Percentiles rank a stretch among this genome's conserved stretches.
These are phyloP conservation scores for Roridomyces roridus DNA, from an alignment of 768 basidiomycete genomes.

Conservation along the genomic window DNA sequence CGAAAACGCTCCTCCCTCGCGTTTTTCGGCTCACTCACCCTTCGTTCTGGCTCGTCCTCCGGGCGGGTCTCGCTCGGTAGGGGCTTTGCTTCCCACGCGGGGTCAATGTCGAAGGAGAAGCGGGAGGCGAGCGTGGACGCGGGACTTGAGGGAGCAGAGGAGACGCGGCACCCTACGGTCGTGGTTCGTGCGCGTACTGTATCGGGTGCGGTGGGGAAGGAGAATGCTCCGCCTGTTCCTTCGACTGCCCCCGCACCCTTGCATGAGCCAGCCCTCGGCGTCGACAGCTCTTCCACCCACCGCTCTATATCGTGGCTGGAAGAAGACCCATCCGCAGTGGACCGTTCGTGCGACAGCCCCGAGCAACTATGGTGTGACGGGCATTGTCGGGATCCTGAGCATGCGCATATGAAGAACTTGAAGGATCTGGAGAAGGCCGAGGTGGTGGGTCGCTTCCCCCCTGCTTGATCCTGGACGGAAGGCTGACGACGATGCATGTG, in stretches of 20 bases:
- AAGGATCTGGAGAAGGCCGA: constrained; percentile 7
- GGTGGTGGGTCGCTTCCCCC: constrained; percentile 11
- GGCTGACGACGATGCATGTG: too few relatives aligned
- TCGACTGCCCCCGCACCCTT: too few relatives aligned
- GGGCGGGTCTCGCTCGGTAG: too few relatives aligned
- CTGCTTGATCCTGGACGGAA: too few relatives aligned
- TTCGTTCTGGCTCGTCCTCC: too few relatives aligned
- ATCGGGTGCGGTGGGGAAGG: constrained; percentile 1
- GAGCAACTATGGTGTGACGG: constrained; percentile 11
- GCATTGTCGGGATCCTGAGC: constrained; percentile 7
- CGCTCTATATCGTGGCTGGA: constrained; percentile 13
- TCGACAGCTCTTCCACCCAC: background rate
- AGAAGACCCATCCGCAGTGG: background rate
- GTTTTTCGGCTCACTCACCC: background rate
- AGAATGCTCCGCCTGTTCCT: background rate
- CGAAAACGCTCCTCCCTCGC: constrained; percentile 19
- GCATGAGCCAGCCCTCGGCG: too few relatives aligned
- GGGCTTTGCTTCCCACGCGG: background rate
- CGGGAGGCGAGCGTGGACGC: background rate
- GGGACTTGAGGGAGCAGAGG: background rate
- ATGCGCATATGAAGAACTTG: background rate
- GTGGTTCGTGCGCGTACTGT: constrained; percentile 16
- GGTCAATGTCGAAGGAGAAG: background rate
- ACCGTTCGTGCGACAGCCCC: constrained; percentile 20
- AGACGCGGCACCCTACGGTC: constrained; percentile 17